A percentile compares a stretch with the other conserved stretches of the same genome.
Evolutionary conservation across 805 yeast species (phyloP).

Genomic region (Saccharomyces paradoxus): DNA sequence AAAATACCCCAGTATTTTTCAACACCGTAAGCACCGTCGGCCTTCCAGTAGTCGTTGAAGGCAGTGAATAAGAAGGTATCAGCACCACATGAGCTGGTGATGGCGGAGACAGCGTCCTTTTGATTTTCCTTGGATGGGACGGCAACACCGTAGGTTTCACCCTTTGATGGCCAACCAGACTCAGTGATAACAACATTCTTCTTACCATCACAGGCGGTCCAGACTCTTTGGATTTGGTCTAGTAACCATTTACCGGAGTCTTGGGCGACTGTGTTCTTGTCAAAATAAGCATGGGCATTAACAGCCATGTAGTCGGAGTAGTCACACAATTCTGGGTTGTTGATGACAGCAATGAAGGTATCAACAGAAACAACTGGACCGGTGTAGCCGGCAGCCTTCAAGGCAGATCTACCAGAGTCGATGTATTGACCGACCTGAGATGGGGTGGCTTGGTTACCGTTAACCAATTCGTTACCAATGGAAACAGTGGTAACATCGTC

Average conservation of each 20-base stretch:
- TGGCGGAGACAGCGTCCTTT: constrained; percentile 59
- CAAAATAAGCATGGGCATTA: constrained; percentile 97
- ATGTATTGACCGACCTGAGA: constrained; percentile 61
- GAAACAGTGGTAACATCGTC: constrained; percentile 67
- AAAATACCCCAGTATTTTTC: constrained; percentile 86
- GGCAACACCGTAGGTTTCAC: constrained; percentile 72
- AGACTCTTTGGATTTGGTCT: constrained; percentile 84
- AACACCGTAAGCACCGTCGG: constrained; percentile 58
- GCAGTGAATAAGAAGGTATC: constrained; percentile 74
- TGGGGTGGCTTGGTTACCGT: constrained; percentile 70
- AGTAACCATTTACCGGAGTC: constrained; percentile 88
- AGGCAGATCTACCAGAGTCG: constrained; percentile 58
- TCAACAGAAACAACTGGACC: constrained; percentile 94
- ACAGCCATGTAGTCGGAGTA: constrained; percentile 89
- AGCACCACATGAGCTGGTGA: constrained; percentile 56
- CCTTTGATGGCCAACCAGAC: constrained; percentile 96
- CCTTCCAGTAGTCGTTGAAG: constrained; percentile 83
- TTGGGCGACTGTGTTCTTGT: constrained; percentile 67
- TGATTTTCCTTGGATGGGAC: constrained; percentile 76
- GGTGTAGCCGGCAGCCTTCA: constrained; percentile 73
- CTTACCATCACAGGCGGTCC: constrained; percentile 68
- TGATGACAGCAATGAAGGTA: constrained; percentile 88
- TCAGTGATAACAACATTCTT: constrained; percentile 78
- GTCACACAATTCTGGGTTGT: constrained; percentile 89
- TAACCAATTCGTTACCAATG: constrained; percentile 96